These are phyloP conservation scores for Cardamine chenopodiifolia DNA, from an alignment of 345 rosid species.

Conservation along the genomic window DNA sequence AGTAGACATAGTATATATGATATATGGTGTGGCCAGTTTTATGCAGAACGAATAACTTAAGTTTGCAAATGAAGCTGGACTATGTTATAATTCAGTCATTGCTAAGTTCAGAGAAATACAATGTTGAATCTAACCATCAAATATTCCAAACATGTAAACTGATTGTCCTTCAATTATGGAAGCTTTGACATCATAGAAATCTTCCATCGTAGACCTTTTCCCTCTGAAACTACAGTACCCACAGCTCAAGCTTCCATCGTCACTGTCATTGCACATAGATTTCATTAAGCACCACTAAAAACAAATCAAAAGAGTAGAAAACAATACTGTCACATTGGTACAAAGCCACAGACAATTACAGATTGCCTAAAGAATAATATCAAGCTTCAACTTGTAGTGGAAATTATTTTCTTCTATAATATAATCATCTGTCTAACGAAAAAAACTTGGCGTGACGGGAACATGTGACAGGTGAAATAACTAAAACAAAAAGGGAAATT, in stretches of 20 bases:
- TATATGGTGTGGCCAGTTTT: slow-evolving; percentile 1
- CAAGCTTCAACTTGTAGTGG: neutral
- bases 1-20: neutral
- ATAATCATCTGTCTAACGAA: neutral
- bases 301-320: slow-evolving; percentile 1
- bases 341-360: neutral
- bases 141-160: slow-evolving; percentile 94
- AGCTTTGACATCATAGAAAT: slow-evolving; percentile 78
- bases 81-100: slow-evolving; percentile 19
- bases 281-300: neutral
- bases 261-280: slow-evolving; percentile 60
- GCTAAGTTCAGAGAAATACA: neutral
- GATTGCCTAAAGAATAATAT: neutral
- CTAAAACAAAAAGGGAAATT: neutral
- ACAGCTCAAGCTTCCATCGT: slow-evolving; percentile 85
- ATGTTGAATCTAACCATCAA: slow-evolving; percentile 72
- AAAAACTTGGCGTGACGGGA: neutral
- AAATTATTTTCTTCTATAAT: neutral
- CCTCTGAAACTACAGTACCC: slow-evolving; percentile 96
- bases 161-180: slow-evolving; percentile 70
- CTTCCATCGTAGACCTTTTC: slow-evolving; percentile 96
- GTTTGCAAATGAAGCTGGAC: slow-evolving; percentile 13
- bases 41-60: neutral
- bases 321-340: neutral
- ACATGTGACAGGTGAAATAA: slow-evolving; percentile 1